A percentile compares a stretch with the other conserved stretches of the same genome.
phyloP scores from a whole-genome alignment of 2,329 filamentous ascomycete species.

The Pseudogymnoascus sp. region DNA sequence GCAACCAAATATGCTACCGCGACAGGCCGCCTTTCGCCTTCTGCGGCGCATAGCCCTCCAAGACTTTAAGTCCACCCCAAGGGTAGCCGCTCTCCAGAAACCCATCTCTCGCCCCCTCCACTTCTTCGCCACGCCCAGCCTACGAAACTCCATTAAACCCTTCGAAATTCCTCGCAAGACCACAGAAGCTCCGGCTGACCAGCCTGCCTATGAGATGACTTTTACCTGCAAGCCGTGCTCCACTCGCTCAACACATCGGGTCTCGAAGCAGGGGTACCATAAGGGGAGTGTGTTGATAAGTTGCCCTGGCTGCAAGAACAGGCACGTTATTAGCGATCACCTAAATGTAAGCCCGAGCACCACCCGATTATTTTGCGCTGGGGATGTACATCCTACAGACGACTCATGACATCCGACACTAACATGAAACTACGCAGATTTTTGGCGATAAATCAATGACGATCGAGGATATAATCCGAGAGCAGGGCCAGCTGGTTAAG shows the following conservation, averaged over 20 bases:
- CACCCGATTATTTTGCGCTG: not conserved
- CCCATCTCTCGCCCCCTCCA: not conserved
- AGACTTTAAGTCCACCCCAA: not conserved
- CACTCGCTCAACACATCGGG: conserved; percentile 68
- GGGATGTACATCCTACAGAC: not conserved
- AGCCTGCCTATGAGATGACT: conserved; percentile 72
- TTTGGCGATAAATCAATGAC: conserved; percentile 65
- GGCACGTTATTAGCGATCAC: conserved; percentile 89
- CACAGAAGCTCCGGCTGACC: not conserved
- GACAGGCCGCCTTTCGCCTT: conserved; percentile 15
- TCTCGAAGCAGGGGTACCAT: conserved; percentile 95
- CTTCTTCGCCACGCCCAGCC: conserved; percentile 3
- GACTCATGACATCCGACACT: not conserved
- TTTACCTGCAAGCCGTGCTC: conserved; percentile 90
- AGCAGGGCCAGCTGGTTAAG: conserved; percentile 67
- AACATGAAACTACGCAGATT: conserved; percentile 38
- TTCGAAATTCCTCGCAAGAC: not conserved
- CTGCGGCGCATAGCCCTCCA: conserved; percentile 8
- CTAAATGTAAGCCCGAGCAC: conserved; percentile 43
- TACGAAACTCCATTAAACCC: not conserved
- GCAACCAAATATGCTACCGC: not conserved
- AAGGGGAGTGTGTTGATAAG: conserved; percentile 80
- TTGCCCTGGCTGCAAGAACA: conserved; percentile 76
- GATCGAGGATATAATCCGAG: conserved; percentile 67
- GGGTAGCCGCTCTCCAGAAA: not conserved